Conservation (phyloP, 2,329 filamentous ascomycete species). For the Sclerotinia subarctica region DNA sequence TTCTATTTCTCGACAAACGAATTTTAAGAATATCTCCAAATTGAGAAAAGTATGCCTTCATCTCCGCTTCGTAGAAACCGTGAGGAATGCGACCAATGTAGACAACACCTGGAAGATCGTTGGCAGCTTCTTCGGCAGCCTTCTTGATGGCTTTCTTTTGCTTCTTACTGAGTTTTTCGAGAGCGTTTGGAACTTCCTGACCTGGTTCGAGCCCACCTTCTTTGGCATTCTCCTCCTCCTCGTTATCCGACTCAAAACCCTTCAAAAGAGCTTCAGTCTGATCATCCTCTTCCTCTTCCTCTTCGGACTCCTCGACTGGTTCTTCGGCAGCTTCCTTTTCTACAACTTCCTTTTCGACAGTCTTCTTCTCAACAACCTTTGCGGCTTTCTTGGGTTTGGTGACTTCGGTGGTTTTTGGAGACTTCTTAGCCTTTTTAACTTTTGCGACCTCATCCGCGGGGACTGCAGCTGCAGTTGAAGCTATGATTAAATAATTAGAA, state of each 20-base stretch:
- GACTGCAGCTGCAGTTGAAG: slow-evolving; percentile 38
- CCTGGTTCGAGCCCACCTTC: slow-evolving; percentile 40
- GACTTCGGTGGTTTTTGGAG: slow-evolving; percentile 14
- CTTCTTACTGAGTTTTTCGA: slow-evolving; percentile 42
- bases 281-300: slow-evolving; percentile 44
- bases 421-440: slow-evolving; percentile 43
- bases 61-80: slow-evolving; percentile 96
- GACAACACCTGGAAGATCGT: slow-evolving; percentile 69
- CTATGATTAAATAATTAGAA: slow-evolving; percentile 23
- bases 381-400: slow-evolving; percentile 35
- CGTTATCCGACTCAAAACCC: slow-evolving; percentile 47
- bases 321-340: slow-evolving; percentile 26
- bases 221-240: slow-evolving; percentile 43
- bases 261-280: slow-evolving; percentile 52
- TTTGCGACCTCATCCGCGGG: slow-evolving; percentile 39
- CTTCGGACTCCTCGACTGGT: slow-evolving; percentile 22
- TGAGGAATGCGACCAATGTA: slow-evolving; percentile 90
- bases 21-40: slow-evolving; percentile 79
- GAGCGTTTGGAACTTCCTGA: slow-evolving; percentile 40
- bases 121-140: slow-evolving; percentile 41
- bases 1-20: slow-evolving; percentile 85
- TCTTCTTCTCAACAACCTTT: slow-evolving; percentile 25
- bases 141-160: slow-evolving; percentile 50
- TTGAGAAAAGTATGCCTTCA: slow-evolving; percentile 89
- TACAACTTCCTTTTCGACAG: slow-evolving; percentile 23